phyloP scores from a whole-genome alignment of 345 rosid species.

The Ceriops decandra region DNA sequence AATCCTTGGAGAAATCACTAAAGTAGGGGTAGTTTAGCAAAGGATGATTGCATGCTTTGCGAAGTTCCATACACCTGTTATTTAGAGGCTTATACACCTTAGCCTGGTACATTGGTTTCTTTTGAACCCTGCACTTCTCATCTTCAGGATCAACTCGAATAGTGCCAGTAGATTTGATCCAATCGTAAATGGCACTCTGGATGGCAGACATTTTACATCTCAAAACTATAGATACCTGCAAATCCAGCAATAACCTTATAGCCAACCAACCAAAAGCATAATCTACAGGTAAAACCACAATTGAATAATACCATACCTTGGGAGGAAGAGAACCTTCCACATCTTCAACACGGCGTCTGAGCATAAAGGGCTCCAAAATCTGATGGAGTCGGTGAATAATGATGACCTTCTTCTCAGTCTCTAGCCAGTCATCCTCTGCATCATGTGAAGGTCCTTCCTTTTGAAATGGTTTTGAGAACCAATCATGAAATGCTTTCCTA shows the following conservation, averaged over 20 bases:
- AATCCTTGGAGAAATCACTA: constrained; percentile 81
- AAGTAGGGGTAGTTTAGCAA: constrained; percentile 92
- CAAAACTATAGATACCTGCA: constrained; percentile 88
- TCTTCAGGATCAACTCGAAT: constrained; percentile 96
- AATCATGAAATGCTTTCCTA: constrained; percentile 98
- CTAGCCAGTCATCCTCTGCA: constrained; percentile 99
- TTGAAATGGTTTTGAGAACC: constrained; percentile 99
- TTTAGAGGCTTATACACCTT: constrained; percentile 68
- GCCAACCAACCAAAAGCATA: constrained; percentile 14
- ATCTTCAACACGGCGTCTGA: constrained; percentile 98
- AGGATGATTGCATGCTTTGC: constrained; percentile 97
- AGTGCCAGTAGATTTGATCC: constrained; percentile 98
- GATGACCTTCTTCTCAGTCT: constrained; percentile 98
- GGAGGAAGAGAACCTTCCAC: constrained; percentile 99
- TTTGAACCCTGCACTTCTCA: constrained; percentile 67
- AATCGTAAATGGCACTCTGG: constrained; percentile 96
- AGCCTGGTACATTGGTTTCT: constrained; percentile 74
- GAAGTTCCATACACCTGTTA: constrained; percentile 99
- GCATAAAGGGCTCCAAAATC: constrained; percentile 99
- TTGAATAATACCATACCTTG: constrained; percentile 48
- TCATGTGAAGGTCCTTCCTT: constrained; percentile 74
- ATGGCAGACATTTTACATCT: constrained; percentile 97
- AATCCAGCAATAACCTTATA: constrained; percentile 28
- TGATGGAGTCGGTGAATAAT: constrained; percentile 99
- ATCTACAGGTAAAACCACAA: background rate